Percentiles rank a stretch among this genome's conserved stretches.
These are phyloP conservation scores for Termitomyces bulborhizus DNA, from an alignment of 768 basidiomycete species.

Conservation along the genomic window DNA sequence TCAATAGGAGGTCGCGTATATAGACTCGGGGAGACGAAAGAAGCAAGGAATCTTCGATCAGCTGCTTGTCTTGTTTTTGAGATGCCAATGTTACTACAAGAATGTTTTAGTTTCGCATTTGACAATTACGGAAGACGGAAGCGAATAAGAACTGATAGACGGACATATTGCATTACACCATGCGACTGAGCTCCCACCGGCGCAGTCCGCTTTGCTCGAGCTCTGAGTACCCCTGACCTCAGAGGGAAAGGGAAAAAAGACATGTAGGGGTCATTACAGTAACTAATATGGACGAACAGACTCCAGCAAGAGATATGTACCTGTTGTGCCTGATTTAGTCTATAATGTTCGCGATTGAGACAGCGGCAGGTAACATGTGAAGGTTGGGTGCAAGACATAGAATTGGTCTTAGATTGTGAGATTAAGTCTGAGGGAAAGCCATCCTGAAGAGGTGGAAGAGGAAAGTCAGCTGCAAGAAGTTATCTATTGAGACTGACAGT, in stretches of 20 bases:
- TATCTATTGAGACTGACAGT: conserved; percentile 1
- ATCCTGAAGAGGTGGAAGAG: conserved; percentile 3
- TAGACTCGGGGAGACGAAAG: background rate
- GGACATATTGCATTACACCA: background rate
- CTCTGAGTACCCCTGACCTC: background rate
- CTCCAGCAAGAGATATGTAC: background rate
- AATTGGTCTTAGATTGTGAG: background rate
- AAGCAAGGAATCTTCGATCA: background rate
- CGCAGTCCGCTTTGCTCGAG: background rate
- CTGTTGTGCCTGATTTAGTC: conserved; percentile 1
- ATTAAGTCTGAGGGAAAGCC: background rate
- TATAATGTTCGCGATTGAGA: conserved; percentile 4
- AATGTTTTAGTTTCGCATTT: conserved; percentile 4
- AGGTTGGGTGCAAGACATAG: conserved; percentile 6
- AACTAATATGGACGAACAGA: background rate
- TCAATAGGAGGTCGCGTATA: background rate
- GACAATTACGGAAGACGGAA: conserved; percentile 2
- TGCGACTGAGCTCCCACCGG: background rate
- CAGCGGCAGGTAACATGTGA: conserved; percentile 7
- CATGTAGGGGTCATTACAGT: background rate
- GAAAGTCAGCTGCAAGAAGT: background rate
- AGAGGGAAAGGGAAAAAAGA: background rate
- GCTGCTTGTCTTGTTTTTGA: background rate
- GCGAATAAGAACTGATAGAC: conserved; percentile 4
- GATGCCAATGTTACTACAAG: background rate